Evolutionary conservation across 352 stramenopile genomes (phyloP).

Genomic region (Phytophthora lateralis): DNA sequence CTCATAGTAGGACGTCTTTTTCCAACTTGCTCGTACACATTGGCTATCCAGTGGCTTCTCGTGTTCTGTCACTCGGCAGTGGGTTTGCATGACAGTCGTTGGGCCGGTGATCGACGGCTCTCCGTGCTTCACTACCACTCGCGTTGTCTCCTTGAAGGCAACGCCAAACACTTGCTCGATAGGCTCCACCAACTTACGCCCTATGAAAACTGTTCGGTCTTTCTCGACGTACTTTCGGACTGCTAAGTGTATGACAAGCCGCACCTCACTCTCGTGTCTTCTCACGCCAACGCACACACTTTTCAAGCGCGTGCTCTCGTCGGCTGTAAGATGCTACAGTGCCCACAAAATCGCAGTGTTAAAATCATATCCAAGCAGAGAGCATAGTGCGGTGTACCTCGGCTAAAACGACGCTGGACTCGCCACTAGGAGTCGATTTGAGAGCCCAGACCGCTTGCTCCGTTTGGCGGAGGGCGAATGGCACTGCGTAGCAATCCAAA

Average conservation of each 20-base stretch:
- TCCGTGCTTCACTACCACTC: not conserved
- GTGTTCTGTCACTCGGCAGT: conserved; percentile 5
- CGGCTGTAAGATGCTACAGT: not conserved
- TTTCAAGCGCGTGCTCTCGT: conserved; percentile 16
- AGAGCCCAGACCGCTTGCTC: conserved; percentile 10
- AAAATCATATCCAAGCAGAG: not conserved
- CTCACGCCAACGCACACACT: not conserved
- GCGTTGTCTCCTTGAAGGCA: conserved; percentile 8
- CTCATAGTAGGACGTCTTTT: conserved; percentile 1
- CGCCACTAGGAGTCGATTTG: not conserved
- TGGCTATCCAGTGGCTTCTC: conserved; percentile 1
- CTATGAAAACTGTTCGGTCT: conserved; percentile 17
- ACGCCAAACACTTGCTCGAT: conserved; percentile 8
- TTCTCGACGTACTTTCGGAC: conserved; percentile 19
- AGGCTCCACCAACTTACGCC: conserved; percentile 9
- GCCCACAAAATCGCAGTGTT: not conserved
- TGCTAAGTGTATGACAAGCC: not conserved
- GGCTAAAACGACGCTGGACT: not conserved
- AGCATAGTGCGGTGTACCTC: conserved; percentile 5
- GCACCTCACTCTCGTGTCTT: not conserved
- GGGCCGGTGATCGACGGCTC: conserved; percentile 6
- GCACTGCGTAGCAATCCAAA: conserved; percentile 14
- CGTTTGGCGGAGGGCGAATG: conserved; percentile 10
- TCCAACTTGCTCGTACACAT: conserved; percentile 1
- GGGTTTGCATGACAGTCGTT: conserved; percentile 16